Base-by-base conservation (phyloP, 1,139 yeast species). In the Trichomonascaceae sp. region DNA sequence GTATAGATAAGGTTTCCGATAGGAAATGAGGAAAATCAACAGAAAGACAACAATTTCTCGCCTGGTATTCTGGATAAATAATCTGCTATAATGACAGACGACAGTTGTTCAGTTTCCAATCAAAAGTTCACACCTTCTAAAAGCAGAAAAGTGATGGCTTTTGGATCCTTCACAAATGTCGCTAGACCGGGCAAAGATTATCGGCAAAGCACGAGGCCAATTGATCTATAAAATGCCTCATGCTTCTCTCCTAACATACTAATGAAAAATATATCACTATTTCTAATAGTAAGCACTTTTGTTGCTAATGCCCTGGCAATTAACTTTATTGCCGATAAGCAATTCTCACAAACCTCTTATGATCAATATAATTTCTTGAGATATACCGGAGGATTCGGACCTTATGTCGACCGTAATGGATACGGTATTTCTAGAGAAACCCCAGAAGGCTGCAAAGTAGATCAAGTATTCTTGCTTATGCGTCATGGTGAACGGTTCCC, bases 401-500 rank as follows among this genome's bases (percentile, higher is more conserved):
- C 82, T 3, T 78, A 70, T 56, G 64, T 72, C 36, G 63, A 70
- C 46, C 70, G 72, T 38, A 66, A 70, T 12, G 78, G 79, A 10
- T 74, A 63, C 56, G 82, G 82, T 5, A 68, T 79, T 47, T 64
- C 67, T 47, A 65, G 71, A 8, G 72, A 69, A 22, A 60, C 70
- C 1, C 89, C 90, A 9, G 72, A 66, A 2, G 74, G 74, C 50
- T 80, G 87, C 63, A 65, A 71, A 9, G 74, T 84, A 48, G 83
- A 82, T 58, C 89, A 83, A 66, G 87, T 84, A 13, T 83, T 82
- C 59, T 69, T 82, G 57, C 70, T 81, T 50, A 75, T 79, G 55
- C 78, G 93, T 65, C 93, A 86, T 61, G 93, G 91, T 13, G 90
- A 84, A 64, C 73, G 93, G 62, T 85, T 75, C 65, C 89, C 88